Conservation (phyloP, 208 protist genomes). For the Acanthamoeba triangularis region DNA sequence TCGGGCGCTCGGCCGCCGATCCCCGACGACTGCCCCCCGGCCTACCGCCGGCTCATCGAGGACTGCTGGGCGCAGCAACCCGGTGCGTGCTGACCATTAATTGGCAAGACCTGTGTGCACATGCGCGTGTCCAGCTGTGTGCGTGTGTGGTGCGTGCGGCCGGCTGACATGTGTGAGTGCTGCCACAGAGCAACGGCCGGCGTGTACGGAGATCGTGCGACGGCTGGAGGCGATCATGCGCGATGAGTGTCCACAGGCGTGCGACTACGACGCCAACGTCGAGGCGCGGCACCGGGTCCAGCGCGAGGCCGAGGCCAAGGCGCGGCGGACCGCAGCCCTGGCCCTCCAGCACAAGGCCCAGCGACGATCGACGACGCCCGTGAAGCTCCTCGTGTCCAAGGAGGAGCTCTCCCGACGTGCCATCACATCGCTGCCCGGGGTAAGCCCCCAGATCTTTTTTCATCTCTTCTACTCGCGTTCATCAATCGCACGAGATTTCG, state of each 20-base stretch:
- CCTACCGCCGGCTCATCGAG: constrained; percentile 5
- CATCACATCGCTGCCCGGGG: no score
- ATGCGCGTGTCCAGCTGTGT: neutral
- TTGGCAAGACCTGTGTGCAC: neutral
- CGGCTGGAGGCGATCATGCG: neutral
- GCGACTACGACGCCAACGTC: neutral
- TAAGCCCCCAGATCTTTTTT: no score
- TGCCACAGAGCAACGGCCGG: neutral
- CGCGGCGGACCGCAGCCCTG: neutral
- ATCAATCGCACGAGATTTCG: no score
- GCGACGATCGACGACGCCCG: neutral
- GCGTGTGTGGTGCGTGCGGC: no score
- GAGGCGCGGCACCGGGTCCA: neutral
- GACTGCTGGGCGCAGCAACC: neutral
- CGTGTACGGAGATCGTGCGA: neutral
- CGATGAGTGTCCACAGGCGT: neutral
- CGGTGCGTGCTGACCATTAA: no score
- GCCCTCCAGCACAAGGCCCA: neutral
- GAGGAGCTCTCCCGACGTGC: no score
- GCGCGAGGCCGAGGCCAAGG: neutral
- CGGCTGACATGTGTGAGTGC: no score
- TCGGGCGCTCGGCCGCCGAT: neutral
- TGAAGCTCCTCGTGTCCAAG: neutral
- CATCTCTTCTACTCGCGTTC: no score
- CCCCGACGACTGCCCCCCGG: neutral